phyloP scores from a whole-genome alignment of 345 rosid species.

The Arabis hirsuta region DNA sequence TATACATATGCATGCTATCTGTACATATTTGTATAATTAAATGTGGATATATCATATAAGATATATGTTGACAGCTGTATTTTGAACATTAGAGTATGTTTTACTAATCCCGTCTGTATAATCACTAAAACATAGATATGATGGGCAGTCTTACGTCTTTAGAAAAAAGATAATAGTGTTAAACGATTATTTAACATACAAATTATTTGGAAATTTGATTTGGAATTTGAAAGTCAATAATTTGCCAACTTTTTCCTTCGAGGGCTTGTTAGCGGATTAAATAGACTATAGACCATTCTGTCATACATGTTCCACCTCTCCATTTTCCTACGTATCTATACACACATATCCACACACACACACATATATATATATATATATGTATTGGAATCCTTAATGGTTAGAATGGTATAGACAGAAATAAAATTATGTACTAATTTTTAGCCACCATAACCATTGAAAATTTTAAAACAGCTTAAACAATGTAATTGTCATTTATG shows the following conservation, averaged over 20 bases:
- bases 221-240: conserved; percentile 33
- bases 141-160: conserved; percentile 34
- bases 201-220: conserved; percentile 27
- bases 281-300: conserved; percentile 37
- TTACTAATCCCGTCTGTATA: conserved; percentile 35
- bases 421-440: neutral
- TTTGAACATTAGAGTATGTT: conserved; percentile 34
- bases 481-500: neutral
- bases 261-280: conserved; percentile 20
- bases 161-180: conserved; percentile 36
- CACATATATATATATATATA: neutral
- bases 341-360: neutral
- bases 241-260: conserved; percentile 27
- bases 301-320: conserved; percentile 44
- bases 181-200: conserved; percentile 25
- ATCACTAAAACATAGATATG: conserved; percentile 21
- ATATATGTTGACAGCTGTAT: conserved; percentile 39
- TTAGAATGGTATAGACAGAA: neutral
- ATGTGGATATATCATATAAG: neutral
- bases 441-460: neutral
- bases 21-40: neutral
- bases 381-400: neutral
- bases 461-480: neutral
- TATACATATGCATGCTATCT: neutral
- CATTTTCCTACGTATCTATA: conserved; percentile 23